phyloP scores from a whole-genome alignment of 1,284 basidiomycete species.

The Ustilago lituana region DNA sequence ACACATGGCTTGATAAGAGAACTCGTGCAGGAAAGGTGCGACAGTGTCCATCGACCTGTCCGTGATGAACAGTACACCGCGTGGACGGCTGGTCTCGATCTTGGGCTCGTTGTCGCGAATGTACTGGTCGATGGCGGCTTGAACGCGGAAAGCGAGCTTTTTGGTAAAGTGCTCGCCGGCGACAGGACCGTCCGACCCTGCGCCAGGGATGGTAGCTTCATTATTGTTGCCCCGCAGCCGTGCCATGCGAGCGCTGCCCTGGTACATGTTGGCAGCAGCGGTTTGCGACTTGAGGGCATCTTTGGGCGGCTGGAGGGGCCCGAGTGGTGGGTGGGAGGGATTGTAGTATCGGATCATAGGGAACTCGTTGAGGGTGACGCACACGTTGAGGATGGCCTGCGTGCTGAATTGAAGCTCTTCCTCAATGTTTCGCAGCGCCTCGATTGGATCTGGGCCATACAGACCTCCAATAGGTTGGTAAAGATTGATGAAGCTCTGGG shows the following conservation, averaged over 20 bases:
- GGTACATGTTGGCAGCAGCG: constrained; percentile 48
- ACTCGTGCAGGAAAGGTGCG: constrained; percentile 93
- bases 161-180: constrained; percentile 59
- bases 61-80: constrained; percentile 86
- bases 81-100: constrained; percentile 76
- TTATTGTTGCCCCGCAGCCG: constrained; percentile 42
- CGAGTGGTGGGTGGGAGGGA: constrained; percentile 82
- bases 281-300: constrained; percentile 43
- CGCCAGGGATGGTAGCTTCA: constrained; percentile 8
- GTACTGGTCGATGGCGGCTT: constrained; percentile 53
- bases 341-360: constrained; percentile 94
- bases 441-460: constrained; percentile 53
- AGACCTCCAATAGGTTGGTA: constrained; percentile 70
- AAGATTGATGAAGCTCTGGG: constrained; percentile 52
- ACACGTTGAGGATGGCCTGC: constrained; percentile 74
- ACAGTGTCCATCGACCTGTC: constrained; percentile 93
- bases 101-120: constrained; percentile 70
- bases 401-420: constrained; percentile 62
- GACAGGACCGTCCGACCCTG: constrained; percentile 10
- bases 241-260: constrained; percentile 52
- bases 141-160: constrained; percentile 59
- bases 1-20: constrained; percentile 99
- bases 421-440: constrained; percentile 55
- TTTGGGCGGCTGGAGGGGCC: constrained; percentile 71
- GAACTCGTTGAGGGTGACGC: constrained; percentile 90